Conservation (phyloP, 164 flowering plant species). For the Piper longum region DNA sequence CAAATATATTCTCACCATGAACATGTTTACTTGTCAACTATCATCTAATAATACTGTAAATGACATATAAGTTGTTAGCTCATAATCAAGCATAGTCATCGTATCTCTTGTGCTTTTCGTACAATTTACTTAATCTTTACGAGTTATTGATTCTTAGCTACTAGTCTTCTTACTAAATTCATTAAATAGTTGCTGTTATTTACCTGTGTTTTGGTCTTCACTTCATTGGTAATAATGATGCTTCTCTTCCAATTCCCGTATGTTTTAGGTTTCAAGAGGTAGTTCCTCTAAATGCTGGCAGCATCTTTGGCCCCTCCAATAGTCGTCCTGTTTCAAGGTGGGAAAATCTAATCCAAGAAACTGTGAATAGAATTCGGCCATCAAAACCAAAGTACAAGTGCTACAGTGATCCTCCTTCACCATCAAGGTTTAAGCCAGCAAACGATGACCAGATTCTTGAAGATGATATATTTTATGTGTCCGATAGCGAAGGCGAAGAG, state of each 20-base stretch:
- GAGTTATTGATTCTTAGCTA: too few relatives aligned
- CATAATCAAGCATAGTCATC: neutral
- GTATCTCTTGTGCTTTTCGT: neutral
- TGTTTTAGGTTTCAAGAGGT: conserved; percentile 72
- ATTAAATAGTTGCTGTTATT: too few relatives aligned
- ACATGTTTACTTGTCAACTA: too few relatives aligned
- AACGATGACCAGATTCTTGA: conserved; percentile 52
- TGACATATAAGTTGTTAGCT: too few relatives aligned
- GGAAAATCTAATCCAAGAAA: conserved; percentile 73
- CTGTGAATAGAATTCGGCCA: conserved; percentile 44
- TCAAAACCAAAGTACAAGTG: conserved; percentile 38
- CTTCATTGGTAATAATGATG: neutral
- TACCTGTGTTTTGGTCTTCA: neutral
- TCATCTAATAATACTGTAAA: too few relatives aligned
- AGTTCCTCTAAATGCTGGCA: conserved; percentile 92
- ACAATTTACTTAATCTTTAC: neutral
- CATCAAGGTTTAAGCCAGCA: conserved; percentile 69
- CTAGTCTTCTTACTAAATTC: too few relatives aligned
- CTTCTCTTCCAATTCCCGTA: neutral
- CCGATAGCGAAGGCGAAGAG: conserved; percentile 57
- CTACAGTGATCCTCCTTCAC: conserved; percentile 85
- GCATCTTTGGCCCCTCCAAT: conserved; percentile 85
- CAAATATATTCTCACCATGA: too few relatives aligned
- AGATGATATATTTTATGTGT: conserved; percentile 43
- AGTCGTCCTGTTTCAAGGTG: conserved; percentile 62